These are phyloP conservation scores for Monascus ruber DNA, from an alignment of 2,329 filamentous ascomycete species.

Conservation along the genomic window DNA sequence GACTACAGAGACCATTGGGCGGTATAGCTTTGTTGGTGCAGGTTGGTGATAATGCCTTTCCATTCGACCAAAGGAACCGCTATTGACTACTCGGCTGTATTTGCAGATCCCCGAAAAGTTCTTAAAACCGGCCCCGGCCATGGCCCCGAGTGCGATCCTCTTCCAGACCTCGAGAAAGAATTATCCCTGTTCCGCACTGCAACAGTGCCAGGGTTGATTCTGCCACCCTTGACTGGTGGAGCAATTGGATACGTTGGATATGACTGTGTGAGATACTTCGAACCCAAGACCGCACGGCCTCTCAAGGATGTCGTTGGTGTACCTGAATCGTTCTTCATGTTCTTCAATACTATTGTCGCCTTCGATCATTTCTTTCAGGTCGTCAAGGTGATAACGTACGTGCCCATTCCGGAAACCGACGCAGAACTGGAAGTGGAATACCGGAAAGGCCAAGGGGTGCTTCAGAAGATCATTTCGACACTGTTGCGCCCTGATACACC, in stretches of 20 bases:
- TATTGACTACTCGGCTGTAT: slow-evolving; percentile 5
- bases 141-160: slow-evolving; percentile 71
- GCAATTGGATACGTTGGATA: slow-evolving; percentile 96
- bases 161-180: slow-evolving; percentile 72
- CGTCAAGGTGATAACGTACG: slow-evolving; percentile 86
- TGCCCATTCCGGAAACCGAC: slow-evolving; percentile 53
- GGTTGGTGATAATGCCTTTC: slow-evolving; percentile 31
- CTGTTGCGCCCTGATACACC: slow-evolving; percentile 66
- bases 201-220: slow-evolving; percentile 65
- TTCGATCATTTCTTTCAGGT: slow-evolving; percentile 92
- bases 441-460: slow-evolving; percentile 50
- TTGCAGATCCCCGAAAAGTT: slow-evolving; percentile 55
- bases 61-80: not conserved
- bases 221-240: slow-evolving; percentile 81
- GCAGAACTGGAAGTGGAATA: slow-evolving; percentile 58
- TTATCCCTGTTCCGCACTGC: slow-evolving; percentile 69
- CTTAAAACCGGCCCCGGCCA: slow-evolving; percentile 80
- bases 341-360: slow-evolving; percentile 87
- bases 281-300: slow-evolving; percentile 84
- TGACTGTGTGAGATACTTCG: slow-evolving; percentile 94
- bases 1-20: slow-evolving; percentile 77
- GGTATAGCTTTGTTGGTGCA: slow-evolving; percentile 91
- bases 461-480: slow-evolving; percentile 57
- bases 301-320: slow-evolving; percentile 81
- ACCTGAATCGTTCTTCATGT: slow-evolving; percentile 92